Base-by-base conservation (phyloP, 768 basidiomycete species). In the Xanthoconium stramineum region DNA sequence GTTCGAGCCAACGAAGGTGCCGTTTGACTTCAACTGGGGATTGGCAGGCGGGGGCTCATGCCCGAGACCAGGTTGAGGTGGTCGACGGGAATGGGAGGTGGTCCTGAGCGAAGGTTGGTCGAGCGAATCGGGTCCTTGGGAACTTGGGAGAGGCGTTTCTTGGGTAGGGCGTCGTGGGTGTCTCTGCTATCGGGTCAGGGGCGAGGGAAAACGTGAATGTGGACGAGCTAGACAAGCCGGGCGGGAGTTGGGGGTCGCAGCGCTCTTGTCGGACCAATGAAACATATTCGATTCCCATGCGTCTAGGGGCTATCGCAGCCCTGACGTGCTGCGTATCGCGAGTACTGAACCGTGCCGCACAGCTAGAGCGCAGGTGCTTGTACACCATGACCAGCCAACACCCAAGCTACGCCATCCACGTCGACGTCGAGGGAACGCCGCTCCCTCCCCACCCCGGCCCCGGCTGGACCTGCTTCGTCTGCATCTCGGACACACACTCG, bases 1-100 rank as follows among this genome's bases (percentile, higher is more conserved):
- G 55, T 82, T 82, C 4, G 78, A 69, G 28, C 76, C 69, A 33
- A 80, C 72, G 64, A 82, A 80, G 17, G 76, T 69, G 6, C 80
- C 76, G 2, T 76, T 74, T 43, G 57, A 33, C 37, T 49, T 33
- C 6, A 11, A 33, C 33, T 33, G 33, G 33, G 33, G 58, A 38
- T 53, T 56, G 60, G 45, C 56, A 47, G 62, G 73, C 43, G 67
- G 72, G 8, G 60, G 70, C 66, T 72, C 73, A 17, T 80, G 78
- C 0, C 84, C 84, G 0, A 84, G 72, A 6, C 79, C 80, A 9
- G 74, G 70, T 35, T 75, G 77, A 5, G 71, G 61, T 33, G 74
- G 76, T 51, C 71, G 75, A 30, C 68, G 76, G 6, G 61, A 65
- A 45, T 76, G 76, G 12, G 73, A 61, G 17, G 68, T 60, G 49